Evolutionary conservation across 2,329 filamentous ascomycete genomes (phyloP), one percentile per base, ranked within the genome.

Genomic region (Diaporthe ampelina): DNA sequence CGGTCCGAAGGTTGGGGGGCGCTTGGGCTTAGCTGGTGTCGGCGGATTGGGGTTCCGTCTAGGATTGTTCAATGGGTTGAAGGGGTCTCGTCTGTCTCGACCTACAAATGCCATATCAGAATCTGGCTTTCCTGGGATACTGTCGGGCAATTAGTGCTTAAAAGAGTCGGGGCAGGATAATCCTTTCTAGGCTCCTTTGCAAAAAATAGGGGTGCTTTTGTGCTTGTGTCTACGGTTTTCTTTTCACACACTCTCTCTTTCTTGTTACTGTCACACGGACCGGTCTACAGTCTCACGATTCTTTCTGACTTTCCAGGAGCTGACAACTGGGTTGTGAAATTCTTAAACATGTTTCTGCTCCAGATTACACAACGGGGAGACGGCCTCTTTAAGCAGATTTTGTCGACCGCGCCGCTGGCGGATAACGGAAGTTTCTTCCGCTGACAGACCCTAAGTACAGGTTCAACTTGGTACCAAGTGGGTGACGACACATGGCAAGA

Each of bases 271-370:
- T 17, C 40, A 43, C 13, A 54, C 37, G 21, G n/a, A 40, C 45
- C 35, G 63, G 45, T 68, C 63, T 26, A 67, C 63, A 67, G 63
- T 67, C 63, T 52, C 21, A 37, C 21, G 40, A 24, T 26, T 45
- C 63, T 67, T 26, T 45, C 63, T 67, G 21, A 26, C 63, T 67
- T 52, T 37, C 21, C 63, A 67, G 45, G 37, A 37, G 63, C 26
- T 52, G 21, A 32, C 24, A 35, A 19, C 37, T 37, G 13, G 29
- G 11, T 52, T 52, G 15, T 37, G 63, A 26, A 40, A 37, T 26
- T 24, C 10, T 54, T 19, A 48, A 54, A 21, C 11, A 4, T 52
- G 32, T 29, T 26, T 21, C 19, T 54, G 63, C n/a, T 40, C 32
- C 6, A 13, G 21, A 15, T 8, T 19, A 5, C 32, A 9, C n/a